Base-by-base conservation (phyloP, 805 yeast genomes). In the Wickerhamiella dianesei region DNA sequence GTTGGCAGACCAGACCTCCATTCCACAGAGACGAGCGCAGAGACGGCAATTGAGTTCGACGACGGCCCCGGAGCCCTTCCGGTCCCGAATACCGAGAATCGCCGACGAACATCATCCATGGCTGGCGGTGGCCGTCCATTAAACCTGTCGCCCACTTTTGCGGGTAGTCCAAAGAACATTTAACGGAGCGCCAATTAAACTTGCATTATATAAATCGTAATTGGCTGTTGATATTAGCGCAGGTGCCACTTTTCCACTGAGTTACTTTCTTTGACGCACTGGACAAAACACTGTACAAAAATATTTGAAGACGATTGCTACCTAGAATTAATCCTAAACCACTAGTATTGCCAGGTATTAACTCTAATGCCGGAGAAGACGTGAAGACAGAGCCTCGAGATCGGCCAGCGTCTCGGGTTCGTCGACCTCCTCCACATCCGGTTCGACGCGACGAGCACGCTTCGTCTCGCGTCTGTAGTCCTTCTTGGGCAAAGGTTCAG, bases 361-460 rank as follows among this genome's bases (percentile, higher is more conserved):
- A 6, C 9, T 25, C 37, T 29, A 53, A 16, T 44, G 50, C 3
- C 56, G 49, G 41, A 63, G 49, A 35, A 63, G 53, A 36, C 45
- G 46, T 8, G 62, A 43, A 12, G 67, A 57, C 4, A 64, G 44
- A 1, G 94, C 87, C 70, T 92, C 98, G 64, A 92, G 73, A 60
- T 92, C 98, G 63, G 86, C 96, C 62, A 92, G 70, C 16, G 95
- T 82, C 58, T 85, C 82, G 14, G 96, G 96, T 57, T 79, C 84
- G 56, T 84, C 94, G 41, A 84, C 70, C 66, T 88, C 95, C 50
- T 83, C 68, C 42, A 82, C 66, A 8, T 61, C 57, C 8, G 61
- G 61, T 39, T 60, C 63, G 18, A 61, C 18, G 14, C 41, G 22
- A 56, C 47, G 48, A 17, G 43, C 25, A 12, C 51, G 51, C 18